These are phyloP conservation scores for Martensiomyces pterosporus DNA, from an alignment of 192 early-diverging fungal species.

Conservation along the genomic window DNA sequence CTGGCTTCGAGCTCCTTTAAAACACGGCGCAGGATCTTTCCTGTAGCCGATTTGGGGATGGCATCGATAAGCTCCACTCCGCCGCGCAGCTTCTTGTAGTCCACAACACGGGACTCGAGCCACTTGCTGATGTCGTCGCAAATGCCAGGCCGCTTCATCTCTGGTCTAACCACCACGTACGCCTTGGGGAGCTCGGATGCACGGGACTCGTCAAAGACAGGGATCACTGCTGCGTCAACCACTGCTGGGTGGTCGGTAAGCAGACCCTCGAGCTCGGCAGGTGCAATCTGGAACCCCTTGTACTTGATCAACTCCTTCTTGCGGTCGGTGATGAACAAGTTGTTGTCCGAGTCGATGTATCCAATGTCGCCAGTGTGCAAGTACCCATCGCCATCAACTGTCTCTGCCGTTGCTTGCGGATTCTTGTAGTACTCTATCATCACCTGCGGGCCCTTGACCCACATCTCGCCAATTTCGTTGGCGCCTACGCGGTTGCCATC, in stretches of 20 bases:
- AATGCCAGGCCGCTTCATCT: conserved; percentile 25
- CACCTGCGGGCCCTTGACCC: conserved; percentile 78
- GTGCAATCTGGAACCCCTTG: conserved; percentile 74
- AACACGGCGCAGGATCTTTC: conserved; percentile 80
- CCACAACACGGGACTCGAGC: conserved; percentile 58
- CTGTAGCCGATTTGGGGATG: conserved; percentile 78
- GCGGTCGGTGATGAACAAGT: conserved; percentile 67
- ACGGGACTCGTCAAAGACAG: conserved; percentile 55
- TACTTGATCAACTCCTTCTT: too few relatives aligned
- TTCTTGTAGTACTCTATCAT: conserved; percentile 88
- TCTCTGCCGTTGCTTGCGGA: conserved; percentile 64
- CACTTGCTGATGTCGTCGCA: conserved; percentile 46
- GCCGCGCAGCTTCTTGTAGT: conserved; percentile 80
- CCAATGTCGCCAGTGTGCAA: too few relatives aligned
- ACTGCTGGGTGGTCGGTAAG: conserved; percentile 66
- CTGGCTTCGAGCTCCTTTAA: conserved; percentile 42
- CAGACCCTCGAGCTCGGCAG: conserved; percentile 82
- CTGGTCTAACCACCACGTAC: conserved; percentile 64
- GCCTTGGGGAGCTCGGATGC: conserved; percentile 76
- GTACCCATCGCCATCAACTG: conserved; percentile 71
- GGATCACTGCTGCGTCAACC: conserved; percentile 65
- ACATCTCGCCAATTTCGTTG: conserved; percentile 76
- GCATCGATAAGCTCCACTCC: conserved; percentile 58
- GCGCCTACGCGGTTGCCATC: conserved; percentile 60
- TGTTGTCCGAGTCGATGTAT: conserved; percentile 56